Conservation (phyloP, 2,329 filamentous ascomycete species). For the Penicillium nordicum region DNA sequence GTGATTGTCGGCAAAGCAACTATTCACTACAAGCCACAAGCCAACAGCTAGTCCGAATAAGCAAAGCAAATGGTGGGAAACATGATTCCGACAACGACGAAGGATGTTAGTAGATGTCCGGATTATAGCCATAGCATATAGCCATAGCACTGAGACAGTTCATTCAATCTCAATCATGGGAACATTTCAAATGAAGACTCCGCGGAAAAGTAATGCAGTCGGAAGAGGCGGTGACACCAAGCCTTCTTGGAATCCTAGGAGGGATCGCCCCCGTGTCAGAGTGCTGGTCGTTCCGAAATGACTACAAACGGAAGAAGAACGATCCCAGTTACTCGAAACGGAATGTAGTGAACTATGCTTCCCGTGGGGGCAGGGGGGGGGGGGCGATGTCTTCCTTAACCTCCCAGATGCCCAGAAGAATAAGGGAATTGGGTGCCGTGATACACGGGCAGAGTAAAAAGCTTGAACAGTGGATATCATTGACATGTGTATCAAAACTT, state of each 20-base stretch:
- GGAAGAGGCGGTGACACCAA: too few species aligned
- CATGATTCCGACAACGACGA: neutral
- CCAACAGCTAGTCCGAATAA: neutral
- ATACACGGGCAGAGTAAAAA: neutral
- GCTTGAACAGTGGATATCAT: neutral
- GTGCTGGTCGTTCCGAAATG: too few species aligned
- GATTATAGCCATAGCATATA: neutral
- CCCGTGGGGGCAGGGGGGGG: too few species aligned
- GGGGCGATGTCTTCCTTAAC: too few species aligned
- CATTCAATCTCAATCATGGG: neutral
- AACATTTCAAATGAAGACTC: neutral
- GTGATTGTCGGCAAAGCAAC: neutral
- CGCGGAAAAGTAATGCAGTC: too few species aligned
- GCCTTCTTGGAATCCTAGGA: neutral
- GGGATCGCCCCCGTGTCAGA: neutral
- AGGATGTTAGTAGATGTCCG: neutral
- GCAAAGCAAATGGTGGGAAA: neutral
- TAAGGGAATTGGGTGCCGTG: neutral
- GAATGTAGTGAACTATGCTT: neutral
- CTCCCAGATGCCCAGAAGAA: neutral
- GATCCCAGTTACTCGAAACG: neutral
- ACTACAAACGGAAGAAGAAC: too few species aligned
- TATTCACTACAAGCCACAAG: neutral
- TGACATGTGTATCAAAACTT: neutral
- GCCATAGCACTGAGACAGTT: neutral